Evolutionary conservation across 768 basidiomycete species (phyloP), one percentile per base, ranked within the genome.

Genomic region (Tubosaeta brunneosetosa): DNA sequence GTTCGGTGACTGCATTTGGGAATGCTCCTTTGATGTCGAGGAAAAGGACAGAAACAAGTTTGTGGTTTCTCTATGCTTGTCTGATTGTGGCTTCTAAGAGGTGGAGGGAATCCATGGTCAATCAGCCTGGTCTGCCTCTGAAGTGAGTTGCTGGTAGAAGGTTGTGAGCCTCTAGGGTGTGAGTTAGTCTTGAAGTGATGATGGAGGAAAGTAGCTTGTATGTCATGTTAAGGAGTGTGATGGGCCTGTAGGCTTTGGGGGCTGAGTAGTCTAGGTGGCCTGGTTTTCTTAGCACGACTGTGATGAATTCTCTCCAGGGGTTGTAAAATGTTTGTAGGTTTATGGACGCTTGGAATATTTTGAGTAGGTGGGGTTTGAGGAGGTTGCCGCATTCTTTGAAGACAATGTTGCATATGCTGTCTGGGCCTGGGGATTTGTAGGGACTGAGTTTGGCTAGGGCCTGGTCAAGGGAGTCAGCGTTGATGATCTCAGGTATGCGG

Each of bases 221-320:
- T 0, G 25, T 52, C 4, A 44, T 58, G 31, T 55, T 55, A 0
- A 58, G 50, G 0, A 58, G 44, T 0, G 44, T 41, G 0, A 79
- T 74, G 0, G 74, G 77, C 0, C 68, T 47, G 40, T 73, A 73
- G 0, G 73, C 66, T 31, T 69, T 71, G 0, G 74, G 49, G 0
- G 60, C 27, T 0, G 58, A 48, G 53, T 79, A 78, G 51, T 66
- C 56, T 0, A 65, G 46, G 32, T 69, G 67, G 0, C 71, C 71
- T 0, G 73, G 74, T 51, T 79, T 77, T 0, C 63, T 44, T 0
- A 75, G 56, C 0, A 74, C 62, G 0, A 69, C 52, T 6, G 67
- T 72, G 0, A 48, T 66, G 32, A 61, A 71, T 0, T 57, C 41
- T 22, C 54, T 53, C 73, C 63, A 70, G 10, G 52, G 31, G 0